A percentile compares a stretch with the other conserved stretches of the same genome.
Evolutionary conservation across 441 rosid genomes (phyloP).

Genomic region (Viola pubescens): DNA sequence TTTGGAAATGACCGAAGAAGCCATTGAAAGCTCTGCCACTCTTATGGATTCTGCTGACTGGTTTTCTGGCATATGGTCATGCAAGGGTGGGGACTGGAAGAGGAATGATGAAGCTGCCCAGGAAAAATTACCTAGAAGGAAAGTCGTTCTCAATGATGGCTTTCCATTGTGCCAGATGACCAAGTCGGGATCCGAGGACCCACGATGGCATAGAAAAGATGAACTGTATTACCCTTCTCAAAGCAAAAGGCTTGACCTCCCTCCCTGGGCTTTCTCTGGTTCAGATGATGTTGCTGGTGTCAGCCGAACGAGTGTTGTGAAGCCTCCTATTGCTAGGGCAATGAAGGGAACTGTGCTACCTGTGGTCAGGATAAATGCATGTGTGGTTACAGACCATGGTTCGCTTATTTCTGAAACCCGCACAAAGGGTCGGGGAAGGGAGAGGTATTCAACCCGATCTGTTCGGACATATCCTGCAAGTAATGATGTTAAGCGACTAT

Average conservation of each 20-base stretch:
- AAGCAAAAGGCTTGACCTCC: constrained; percentile 85
- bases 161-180: constrained; percentile 94
- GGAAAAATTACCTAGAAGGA: constrained; percentile 58
- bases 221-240: constrained; percentile 73
- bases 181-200: constrained; percentile 86
- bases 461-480: constrained; percentile 50
- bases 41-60: constrained; percentile 54
- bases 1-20: constrained; percentile 35
- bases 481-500: constrained; percentile 57
- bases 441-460: constrained; percentile 63
- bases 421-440: constrained; percentile 61
- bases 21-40: constrained; percentile 35
- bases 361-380: constrained; percentile 92
- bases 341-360: constrained; percentile 64
- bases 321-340: constrained; percentile 54
- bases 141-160: constrained; percentile 86
- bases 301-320: constrained; percentile 33
- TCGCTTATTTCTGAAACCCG: constrained; percentile 72
- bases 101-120: constrained; percentile 71
- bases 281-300: constrained; percentile 44
- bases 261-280: constrained; percentile 82
- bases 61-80: constrained; percentile 79
- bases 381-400: constrained; percentile 95
- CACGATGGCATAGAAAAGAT: constrained; percentile 86
- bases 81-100: constrained; percentile 99